Evolutionary conservation across 805 yeast genomes (phyloP).

Genomic region (Millerago galiae): DNA sequence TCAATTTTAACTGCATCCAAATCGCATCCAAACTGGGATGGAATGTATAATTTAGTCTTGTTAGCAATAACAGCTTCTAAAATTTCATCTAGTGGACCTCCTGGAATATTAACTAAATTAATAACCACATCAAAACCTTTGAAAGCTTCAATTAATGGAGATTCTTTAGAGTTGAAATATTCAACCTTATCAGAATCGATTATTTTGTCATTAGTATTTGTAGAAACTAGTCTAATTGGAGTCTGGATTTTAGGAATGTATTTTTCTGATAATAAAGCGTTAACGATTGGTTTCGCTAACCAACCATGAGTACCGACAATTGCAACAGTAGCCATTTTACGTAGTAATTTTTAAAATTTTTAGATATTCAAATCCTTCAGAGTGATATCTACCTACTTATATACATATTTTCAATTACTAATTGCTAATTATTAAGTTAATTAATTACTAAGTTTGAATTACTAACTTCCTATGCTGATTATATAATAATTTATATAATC

Average conservation of each 20-base stretch:
- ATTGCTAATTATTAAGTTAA: too few relatives aligned
- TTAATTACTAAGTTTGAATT: too few relatives aligned
- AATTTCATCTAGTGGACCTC: conserved; percentile 27
- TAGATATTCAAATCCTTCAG: too few relatives aligned
- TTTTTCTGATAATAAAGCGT: conserved; percentile 37
- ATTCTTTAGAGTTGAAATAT: conserved; percentile 10
- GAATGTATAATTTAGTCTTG: conserved; percentile 47
- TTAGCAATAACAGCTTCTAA: conserved; percentile 35
- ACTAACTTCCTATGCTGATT: too few relatives aligned
- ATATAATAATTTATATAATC: too few relatives aligned
- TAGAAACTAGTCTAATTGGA: conserved; percentile 48
- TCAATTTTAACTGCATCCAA: conserved; percentile 21
- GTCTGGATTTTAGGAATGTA: conserved; percentile 36
- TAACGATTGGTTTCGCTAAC: conserved; percentile 42
- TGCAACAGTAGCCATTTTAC: conserved; percentile 34
- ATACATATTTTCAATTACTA: too few relatives aligned
- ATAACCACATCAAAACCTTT: conserved; percentile 45
- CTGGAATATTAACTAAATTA: conserved; percentile 31
- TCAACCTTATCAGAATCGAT: conserved; percentile 18
- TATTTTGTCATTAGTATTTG: conserved; percentile 22
- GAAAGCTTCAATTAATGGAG: conserved; percentile 31
- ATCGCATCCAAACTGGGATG: conserved; percentile 56
- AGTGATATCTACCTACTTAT: too few relatives aligned
- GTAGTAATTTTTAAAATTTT: too few relatives aligned
- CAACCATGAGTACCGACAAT: conserved; percentile 47